These are phyloP conservation scores for Lentinus tigrinus DNA, from an alignment of 768 basidiomycete species.

Conservation along the genomic window DNA sequence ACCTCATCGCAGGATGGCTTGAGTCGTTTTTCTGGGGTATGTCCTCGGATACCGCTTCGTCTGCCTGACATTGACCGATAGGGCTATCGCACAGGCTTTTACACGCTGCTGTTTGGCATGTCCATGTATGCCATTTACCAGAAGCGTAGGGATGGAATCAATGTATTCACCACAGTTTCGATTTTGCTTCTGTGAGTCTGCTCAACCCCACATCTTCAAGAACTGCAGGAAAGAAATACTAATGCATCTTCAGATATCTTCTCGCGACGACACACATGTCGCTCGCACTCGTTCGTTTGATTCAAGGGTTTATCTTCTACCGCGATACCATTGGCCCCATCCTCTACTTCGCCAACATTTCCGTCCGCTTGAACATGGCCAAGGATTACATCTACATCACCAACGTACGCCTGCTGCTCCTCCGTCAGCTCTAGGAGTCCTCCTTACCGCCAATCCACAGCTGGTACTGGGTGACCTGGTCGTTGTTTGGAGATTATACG, in stretches of 20 bases:
- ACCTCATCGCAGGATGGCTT: constrained; percentile 3
- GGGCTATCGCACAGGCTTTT: not conserved
- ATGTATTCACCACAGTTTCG: not conserved
- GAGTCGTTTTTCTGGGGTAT: constrained; percentile 4
- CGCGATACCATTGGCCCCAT: constrained; percentile 4
- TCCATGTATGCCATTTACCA: not conserved
- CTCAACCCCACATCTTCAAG: not conserved
- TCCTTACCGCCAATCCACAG: not conserved
- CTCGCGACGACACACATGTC: constrained; percentile 14
- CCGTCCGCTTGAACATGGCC: constrained; percentile 7
- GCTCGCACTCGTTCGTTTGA: constrained; percentile 10
- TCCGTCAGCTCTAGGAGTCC: too few species aligned
- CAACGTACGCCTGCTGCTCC: constrained; percentile 2
- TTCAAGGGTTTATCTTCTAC: constrained; percentile 11
- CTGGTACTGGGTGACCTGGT: constrained; percentile 8
- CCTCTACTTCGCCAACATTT: constrained; percentile 11
- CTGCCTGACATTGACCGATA: not conserved
- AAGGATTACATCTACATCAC: constrained; percentile 17
- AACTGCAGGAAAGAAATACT: too few species aligned
- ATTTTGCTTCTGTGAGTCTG: not conserved
- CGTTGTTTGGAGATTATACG: constrained; percentile 9
- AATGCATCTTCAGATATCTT: not conserved
- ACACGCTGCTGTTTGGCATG: not conserved
- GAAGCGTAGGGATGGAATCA: not conserved
- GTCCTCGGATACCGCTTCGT: not conserved